Evolutionary conservation across 2,329 filamentous ascomycete species (phyloP).

Genomic region (Trichothecium sympodiale): DNA sequence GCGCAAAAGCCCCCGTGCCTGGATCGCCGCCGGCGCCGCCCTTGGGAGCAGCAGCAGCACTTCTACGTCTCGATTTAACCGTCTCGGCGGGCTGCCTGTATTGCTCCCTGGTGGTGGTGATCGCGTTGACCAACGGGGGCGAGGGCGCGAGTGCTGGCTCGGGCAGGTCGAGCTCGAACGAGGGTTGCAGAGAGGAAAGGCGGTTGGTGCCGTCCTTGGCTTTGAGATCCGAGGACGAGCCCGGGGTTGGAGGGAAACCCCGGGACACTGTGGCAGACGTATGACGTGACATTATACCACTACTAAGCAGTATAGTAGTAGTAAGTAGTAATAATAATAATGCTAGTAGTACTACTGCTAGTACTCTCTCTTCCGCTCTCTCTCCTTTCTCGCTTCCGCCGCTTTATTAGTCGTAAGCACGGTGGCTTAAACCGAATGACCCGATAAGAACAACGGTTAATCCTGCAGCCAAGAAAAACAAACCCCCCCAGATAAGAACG

Average conservation of each 20-base stretch:
- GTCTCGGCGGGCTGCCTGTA: conserved; percentile 32
- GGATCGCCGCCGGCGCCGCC: conserved; percentile 11
- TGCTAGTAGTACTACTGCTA: too few species aligned
- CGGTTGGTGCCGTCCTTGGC: conserved; percentile 56
- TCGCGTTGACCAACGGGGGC: not conserved
- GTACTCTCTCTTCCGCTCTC: too few species aligned
- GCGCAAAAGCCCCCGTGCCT: conserved; percentile 56
- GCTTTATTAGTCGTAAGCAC: too few species aligned
- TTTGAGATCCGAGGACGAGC: conserved; percentile 69
- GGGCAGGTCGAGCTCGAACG: conserved; percentile 54
- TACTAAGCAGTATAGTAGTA: too few species aligned
- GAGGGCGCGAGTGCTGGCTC: conserved; percentile 53
- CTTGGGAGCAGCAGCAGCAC: conserved; percentile 28
- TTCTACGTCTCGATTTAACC: conserved; percentile 42
- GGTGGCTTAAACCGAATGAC: too few species aligned
- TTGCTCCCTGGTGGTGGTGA: conserved; percentile 8
- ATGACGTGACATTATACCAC: too few species aligned
- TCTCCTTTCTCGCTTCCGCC: too few species aligned
- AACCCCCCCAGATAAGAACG: too few species aligned
- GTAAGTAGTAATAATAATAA: too few species aligned
- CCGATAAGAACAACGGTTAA: too few species aligned
- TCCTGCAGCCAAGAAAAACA: too few species aligned
- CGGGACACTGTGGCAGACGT: too few species aligned
- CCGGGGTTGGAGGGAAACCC: conserved; percentile 56
- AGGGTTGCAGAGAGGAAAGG: conserved; percentile 50